Percentiles rank a stretch among this genome's conserved stretches.
These are phyloP conservation scores for Syncephalastrum sp. DNA, from an alignment of 371 early-diverging fungal genomes.

Conservation along the genomic window DNA sequence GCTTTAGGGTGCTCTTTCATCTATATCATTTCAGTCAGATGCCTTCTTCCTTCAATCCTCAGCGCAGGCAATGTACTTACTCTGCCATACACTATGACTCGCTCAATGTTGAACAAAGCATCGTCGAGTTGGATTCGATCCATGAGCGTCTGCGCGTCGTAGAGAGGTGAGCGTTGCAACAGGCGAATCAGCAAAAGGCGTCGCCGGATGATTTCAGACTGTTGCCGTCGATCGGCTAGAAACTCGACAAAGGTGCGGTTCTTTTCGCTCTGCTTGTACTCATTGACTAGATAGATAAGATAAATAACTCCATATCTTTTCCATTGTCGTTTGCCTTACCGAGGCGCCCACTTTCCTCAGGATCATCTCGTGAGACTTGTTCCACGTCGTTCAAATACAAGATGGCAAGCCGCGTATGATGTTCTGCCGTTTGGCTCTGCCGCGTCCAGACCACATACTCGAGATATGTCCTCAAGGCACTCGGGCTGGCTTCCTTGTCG, in stretches of 20 bases:
- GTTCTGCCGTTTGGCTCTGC: constrained; percentile 45
- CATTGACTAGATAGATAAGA: constrained; percentile 16
- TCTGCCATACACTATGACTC: constrained; percentile 48
- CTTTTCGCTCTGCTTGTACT: constrained; percentile 17
- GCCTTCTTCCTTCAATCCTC: background rate
- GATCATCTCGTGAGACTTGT: constrained; percentile 17
- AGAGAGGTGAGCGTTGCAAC: constrained; percentile 34
- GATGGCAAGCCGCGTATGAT: constrained; percentile 55
- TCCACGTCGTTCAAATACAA: constrained; percentile 52
- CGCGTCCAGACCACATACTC: constrained; percentile 57
- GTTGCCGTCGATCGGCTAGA: constrained; percentile 16
- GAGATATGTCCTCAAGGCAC: constrained; percentile 44
- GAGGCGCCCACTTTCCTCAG: constrained; percentile 9
- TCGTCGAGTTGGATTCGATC: background rate
- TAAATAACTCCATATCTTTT: background rate
- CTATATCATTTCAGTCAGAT: constrained; percentile 23
- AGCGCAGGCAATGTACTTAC: constrained; percentile 23
- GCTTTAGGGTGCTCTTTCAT: constrained; percentile 53
- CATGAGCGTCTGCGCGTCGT: constrained; percentile 26
- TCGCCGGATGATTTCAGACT: constrained; percentile 22
- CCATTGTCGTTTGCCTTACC: background rate
- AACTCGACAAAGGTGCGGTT: constrained; percentile 34
- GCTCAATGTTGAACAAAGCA: constrained; percentile 33
- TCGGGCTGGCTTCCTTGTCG: constrained; percentile 36
- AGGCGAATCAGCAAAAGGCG: constrained; percentile 36